Evolutionary conservation across 2,329 filamentous ascomycete genomes (phyloP).

Genomic region (Fulvia fulva): DNA sequence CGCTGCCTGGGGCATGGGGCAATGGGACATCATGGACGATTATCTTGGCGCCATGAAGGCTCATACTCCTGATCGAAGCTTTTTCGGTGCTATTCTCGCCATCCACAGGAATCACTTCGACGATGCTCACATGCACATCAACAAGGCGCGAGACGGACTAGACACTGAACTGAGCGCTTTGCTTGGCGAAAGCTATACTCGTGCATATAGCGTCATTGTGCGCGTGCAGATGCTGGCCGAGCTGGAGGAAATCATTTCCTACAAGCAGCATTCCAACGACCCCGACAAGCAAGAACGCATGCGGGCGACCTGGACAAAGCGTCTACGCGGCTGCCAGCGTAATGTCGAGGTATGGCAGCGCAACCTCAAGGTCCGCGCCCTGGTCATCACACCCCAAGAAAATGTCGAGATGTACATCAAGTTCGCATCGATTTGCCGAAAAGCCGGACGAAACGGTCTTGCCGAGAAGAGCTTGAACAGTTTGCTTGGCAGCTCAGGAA

Average conservation of each 20-base stretch:
- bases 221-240: conserved; percentile 98
- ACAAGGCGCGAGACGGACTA: conserved; percentile 85
- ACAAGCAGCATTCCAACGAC: conserved; percentile 82
- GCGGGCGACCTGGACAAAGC: conserved; percentile 91
- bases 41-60: conserved; percentile 95
- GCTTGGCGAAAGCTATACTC: conserved; percentile 96
- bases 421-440: conserved; percentile 95
- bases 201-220: conserved; percentile 96
- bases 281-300: conserved; percentile 84
- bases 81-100: conserved; percentile 93
- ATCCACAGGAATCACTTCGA: conserved; percentile 95
- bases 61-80: conserved; percentile 87
- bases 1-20: conserved; percentile 90
- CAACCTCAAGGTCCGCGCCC: conserved; percentile 88
- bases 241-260: conserved; percentile 93
- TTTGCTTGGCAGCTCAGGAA: conserved; percentile 64
- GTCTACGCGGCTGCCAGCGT: conserved; percentile 88
- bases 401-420: conserved; percentile 99
- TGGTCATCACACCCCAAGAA: conserved; percentile 87
- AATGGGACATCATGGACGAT: conserved; percentile 98
- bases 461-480: conserved; percentile 93
- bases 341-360: conserved; percentile 98
- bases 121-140: conserved; percentile 82
- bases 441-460: conserved; percentile 88
- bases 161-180: conserved; percentile 94